phyloP scores from a whole-genome alignment of 345 rosid species.

The Geranium rotundifolium region DNA sequence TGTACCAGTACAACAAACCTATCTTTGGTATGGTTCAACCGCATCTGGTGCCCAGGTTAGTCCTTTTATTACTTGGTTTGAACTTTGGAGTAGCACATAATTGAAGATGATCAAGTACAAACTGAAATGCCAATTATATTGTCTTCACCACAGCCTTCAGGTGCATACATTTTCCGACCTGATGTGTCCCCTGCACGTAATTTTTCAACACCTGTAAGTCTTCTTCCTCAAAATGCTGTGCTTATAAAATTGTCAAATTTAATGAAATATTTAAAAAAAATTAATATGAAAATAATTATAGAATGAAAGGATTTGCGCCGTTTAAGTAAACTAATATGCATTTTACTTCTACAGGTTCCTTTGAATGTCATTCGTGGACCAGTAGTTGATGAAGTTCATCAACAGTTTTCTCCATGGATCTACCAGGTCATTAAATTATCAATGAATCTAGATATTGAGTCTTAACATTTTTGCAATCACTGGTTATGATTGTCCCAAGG shows the following conservation, averaged over 20 bases:
- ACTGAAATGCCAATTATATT: neutral
- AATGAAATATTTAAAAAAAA: too few relatives aligned
- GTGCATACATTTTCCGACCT: constrained; percentile 85
- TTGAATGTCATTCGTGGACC: constrained; percentile 47
- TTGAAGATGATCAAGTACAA: neutral
- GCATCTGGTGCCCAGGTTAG: constrained; percentile 6
- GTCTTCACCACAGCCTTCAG: constrained; percentile 32
- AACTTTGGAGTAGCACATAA: too few relatives aligned
- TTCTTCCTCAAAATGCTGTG: neutral
- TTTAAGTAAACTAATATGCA: too few relatives aligned
- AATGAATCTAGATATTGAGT: too few relatives aligned
- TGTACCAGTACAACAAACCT: constrained; percentile 62
- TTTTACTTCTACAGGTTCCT: constrained; percentile 31
- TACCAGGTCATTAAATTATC: constrained; percentile 34
- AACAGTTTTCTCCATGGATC: constrained; percentile 70
- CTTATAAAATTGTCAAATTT: too few relatives aligned
- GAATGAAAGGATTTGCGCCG: too few relatives aligned
- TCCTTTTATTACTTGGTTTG: too few relatives aligned
- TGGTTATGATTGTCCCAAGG: neutral
- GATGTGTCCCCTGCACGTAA: constrained; percentile 25
- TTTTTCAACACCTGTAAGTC: constrained; percentile 39
- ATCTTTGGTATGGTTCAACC: constrained; percentile 65
- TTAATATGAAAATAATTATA: too few relatives aligned
- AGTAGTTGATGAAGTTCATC: constrained; percentile 66
- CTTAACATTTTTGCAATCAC: too few relatives aligned